Base-by-base conservation (phyloP, 2,329 filamentous ascomycete species). In the Xylaria sp. region DNA sequence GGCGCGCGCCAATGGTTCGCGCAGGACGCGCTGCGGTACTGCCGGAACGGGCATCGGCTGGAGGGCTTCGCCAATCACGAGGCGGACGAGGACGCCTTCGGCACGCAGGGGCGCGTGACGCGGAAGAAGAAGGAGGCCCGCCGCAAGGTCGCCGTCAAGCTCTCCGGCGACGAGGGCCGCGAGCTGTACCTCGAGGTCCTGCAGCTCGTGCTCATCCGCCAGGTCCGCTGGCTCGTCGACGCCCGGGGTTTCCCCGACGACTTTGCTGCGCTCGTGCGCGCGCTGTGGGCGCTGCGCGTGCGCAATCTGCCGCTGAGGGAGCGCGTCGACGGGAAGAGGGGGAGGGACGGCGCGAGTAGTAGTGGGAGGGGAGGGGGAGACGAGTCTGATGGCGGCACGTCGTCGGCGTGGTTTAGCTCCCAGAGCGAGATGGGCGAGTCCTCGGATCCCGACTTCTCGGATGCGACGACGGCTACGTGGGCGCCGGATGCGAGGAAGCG, bases 161-260 rank as follows among this genome's bases (percentile, higher is more conserved):
- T 92, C 58, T 79, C 79, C 5, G 94, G 94, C 50, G 83, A 87
- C 55, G 85, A 88, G 61, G 95, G 92, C 14, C 88, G 90, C 71
- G 88, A 92, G 70, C 86, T 98, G 27, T 98, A 93, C 78, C 84
- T 98, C 42, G 92, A 97, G 77, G 91, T 89, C 71, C 87, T 97
- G 67, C 95, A 98, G 79, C 83, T 97, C 36, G 86, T 98, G 56
- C 82, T 99, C 32, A 89, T 94, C 78, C 93, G 92, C 76, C 95
- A 98, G 82, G 82, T 93, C 17, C 81, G 88, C 75, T 94, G 91
- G 85, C 83, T 98, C 34, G 83, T 97, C 14, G 82, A 87, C 24
- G 82, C 85, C 5, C 89, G 90, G 77, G 86, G 87, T 0, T 85
- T 96, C 56, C 90, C 91, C 1, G 79, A 83, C 4, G 91, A 97